phyloP scores from a whole-genome alignment of 129 eudicot genomes.

The Heracleum sosnowskyi region DNA sequence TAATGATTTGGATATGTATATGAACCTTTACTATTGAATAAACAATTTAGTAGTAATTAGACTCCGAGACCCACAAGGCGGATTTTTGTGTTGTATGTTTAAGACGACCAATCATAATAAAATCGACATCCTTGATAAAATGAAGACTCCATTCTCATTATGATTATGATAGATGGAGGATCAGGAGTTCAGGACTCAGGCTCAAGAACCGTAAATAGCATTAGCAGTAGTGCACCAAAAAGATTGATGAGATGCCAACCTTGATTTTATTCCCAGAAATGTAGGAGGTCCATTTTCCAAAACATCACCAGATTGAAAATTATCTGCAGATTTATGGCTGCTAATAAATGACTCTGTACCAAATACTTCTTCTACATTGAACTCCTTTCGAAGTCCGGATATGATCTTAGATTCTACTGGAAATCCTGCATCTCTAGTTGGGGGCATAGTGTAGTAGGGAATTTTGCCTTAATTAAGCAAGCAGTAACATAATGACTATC shows the following conservation, averaged over 20 bases:
- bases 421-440: constrained; percentile 56
- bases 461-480: constrained; percentile 56
- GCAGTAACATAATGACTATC: neutral
- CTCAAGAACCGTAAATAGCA: too few relatives aligned
- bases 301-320: constrained; percentile 56
- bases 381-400: constrained; percentile 76
- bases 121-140: too few relatives aligned
- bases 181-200: too few relatives aligned
- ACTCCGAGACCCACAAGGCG: too few relatives aligned
- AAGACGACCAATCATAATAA: too few relatives aligned
- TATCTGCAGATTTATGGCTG: constrained; percentile 66
- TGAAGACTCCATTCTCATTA: too few relatives aligned
- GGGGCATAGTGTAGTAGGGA: constrained; percentile 95
- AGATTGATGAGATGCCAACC: constrained; percentile 30
- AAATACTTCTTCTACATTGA: constrained; percentile 76
- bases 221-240: too few relatives aligned
- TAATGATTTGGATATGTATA: too few relatives aligned
- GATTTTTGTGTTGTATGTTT: too few relatives aligned
- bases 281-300: constrained; percentile 39
- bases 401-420: constrained; percentile 67
- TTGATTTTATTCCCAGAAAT: constrained; percentile 55
- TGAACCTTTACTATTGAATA: too few relatives aligned
- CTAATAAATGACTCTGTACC: constrained; percentile 85
- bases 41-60: too few relatives aligned
- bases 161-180: too few relatives aligned